Percentiles rank a stretch among this genome's conserved stretches.
phyloP scores from a whole-genome alignment of 225 moss, liverwort and hornwort species.

The Physcomitrium patens region DNA sequence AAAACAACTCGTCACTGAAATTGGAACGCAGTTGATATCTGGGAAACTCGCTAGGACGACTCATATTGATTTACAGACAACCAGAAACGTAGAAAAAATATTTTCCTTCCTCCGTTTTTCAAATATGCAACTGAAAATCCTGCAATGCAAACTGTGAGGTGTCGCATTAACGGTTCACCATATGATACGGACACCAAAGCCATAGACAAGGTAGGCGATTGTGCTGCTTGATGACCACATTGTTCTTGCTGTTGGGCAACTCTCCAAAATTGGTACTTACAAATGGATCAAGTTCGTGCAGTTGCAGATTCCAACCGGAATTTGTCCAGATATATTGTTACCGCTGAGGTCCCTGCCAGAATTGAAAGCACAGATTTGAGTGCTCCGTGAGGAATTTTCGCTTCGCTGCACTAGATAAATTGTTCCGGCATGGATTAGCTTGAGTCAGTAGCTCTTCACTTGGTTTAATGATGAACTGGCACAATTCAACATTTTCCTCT shows the following conservation, averaged over 20 bases:
- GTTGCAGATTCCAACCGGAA: slow-evolving; percentile 60
- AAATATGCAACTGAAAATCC: background rate
- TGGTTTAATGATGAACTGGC: too few species aligned
- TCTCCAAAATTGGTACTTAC: slow-evolving; percentile 26
- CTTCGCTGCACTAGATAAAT: background rate
- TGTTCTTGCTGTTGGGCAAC: background rate
- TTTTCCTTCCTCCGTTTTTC: background rate
- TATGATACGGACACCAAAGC: slow-evolving; percentile 1
- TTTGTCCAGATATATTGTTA: slow-evolving; percentile 59
- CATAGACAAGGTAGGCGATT: background rate
- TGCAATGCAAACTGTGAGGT: background rate
- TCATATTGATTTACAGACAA: too few species aligned
- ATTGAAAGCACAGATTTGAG: background rate
- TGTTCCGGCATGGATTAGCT: background rate
- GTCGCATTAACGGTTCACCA: background rate
- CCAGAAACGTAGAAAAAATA: too few species aligned
- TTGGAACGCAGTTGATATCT: background rate
- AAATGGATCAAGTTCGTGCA: slow-evolving; percentile 50
- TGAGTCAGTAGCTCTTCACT: background rate
- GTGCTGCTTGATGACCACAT: background rate
- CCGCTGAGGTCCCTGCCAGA: slow-evolving; percentile 54
- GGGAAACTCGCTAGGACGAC: background rate
- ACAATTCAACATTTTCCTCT: too few species aligned
- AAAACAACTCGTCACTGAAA: background rate
- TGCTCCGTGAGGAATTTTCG: background rate